These are phyloP conservation scores for Torrubiella hemipterigena DNA, from an alignment of 2,329 filamentous ascomycete species.

Conservation along the genomic window DNA sequence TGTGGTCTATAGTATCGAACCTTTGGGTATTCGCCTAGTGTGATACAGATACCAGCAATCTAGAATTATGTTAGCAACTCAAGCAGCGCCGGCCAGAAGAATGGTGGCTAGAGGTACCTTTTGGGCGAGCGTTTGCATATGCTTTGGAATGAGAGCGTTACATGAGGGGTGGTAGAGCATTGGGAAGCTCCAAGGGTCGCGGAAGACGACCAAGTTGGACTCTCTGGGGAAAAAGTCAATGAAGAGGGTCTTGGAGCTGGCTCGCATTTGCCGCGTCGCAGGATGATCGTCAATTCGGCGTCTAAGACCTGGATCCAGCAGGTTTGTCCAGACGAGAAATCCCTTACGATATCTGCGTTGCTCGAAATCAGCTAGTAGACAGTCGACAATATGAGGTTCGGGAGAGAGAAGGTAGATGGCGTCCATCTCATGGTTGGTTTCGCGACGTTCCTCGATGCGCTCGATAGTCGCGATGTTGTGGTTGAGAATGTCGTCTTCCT, in stretches of 20 bases:
- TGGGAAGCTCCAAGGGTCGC: conserved; percentile 93
- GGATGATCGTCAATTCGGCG: conserved; percentile 63
- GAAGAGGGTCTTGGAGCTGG: conserved; percentile 70
- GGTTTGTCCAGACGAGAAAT: conserved; percentile 75
- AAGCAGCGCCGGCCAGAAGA: background rate
- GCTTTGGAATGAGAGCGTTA: conserved; percentile 68
- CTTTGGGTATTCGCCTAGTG: conserved; percentile 85
- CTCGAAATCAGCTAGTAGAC: conserved; percentile 85
- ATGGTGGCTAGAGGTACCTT: conserved; percentile 57
- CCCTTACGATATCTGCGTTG: conserved; percentile 66
- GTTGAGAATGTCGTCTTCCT: conserved; percentile 94
- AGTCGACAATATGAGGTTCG: conserved; percentile 80
- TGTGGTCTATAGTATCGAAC: conserved; percentile 81
- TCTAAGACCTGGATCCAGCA: conserved; percentile 58
- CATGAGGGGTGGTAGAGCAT: conserved; percentile 84
- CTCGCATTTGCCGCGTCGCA: conserved; percentile 59
- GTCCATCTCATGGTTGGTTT: conserved; percentile 79
- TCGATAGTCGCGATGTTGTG: conserved; percentile 96
- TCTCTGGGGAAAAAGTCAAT: conserved; percentile 86
- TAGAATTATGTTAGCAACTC: conserved; percentile 6
- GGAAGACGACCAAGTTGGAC: conserved; percentile 80
- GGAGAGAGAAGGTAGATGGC: conserved; percentile 88
- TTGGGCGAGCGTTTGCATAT: conserved; percentile 77
- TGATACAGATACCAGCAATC: conserved; percentile 61
- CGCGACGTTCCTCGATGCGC: conserved; percentile 76